Base-by-base conservation (phyloP, 805 yeast species). In the Hemisphaericaspora nanyangensis region DNA sequence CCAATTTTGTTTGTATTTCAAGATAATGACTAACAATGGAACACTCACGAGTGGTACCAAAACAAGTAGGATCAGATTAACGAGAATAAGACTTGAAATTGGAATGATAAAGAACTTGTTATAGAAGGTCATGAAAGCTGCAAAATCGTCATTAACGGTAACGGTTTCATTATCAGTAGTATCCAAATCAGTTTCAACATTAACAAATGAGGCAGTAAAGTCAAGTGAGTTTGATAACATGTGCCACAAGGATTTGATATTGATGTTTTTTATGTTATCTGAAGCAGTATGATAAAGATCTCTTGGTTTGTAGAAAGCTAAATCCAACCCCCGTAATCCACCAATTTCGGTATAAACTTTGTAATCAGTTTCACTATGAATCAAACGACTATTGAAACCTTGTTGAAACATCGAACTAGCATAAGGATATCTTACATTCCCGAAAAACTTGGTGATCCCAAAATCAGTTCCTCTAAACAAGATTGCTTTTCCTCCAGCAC, bases 261-360 rank as follows among this genome's bases (percentile, higher is more conserved):
- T 65, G 11, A 86, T 74, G 43, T 80, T 78, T 35, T 71, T 66
- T 33, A 85, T 82, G 34, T 76, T 76, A 58, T 90, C 97, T 33
- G 77, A 69, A 12, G 67, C 61, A 1, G 97, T 90, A 55, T 90
- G 97, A 51, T 90, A 90, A 30, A 85, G 60, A 37, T 85, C 77
- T 52, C 97, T 74, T 17, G 96, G 95, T 51, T 79, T 82, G 57
- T 77, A 88, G 58, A 90, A 90, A 1, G 96, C 96, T 50, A 90
- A 76, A 60, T 90, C 97, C 54, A 89, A 72, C 8, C 97, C 97
- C 47, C 95, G 72, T 37, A 87, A 56, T 1, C 59, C 59, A 0
- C 93, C 95, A 35, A 74, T 61, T 39, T 74, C 71, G 31, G 63
- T 58, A 55, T 88, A 90, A 3, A 87, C 78, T 45, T 78, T 76